Conservation (phyloP, 2,329 filamentous ascomycete genomes). For the Neofusicoccum ribis region DNA sequence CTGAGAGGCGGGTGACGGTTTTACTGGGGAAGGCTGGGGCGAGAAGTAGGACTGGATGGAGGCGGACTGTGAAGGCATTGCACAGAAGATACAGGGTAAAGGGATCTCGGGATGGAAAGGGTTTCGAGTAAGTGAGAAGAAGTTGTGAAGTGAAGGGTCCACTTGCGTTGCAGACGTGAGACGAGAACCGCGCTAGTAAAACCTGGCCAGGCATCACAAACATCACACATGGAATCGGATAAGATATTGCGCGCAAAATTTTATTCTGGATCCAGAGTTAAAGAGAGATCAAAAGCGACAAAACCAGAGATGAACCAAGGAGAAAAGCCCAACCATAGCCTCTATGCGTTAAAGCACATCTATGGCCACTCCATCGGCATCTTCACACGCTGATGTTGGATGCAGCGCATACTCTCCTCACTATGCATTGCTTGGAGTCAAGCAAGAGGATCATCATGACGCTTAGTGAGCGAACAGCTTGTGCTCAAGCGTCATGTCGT, state of each 20-base stretch:
- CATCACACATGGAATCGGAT: not conserved
- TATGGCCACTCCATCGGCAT: not conserved
- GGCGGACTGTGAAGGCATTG: slow-evolving; percentile 36
- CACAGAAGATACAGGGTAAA: not conserved
- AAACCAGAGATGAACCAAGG: slow-evolving; percentile 1
- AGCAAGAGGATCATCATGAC: not conserved
- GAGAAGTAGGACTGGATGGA: slow-evolving; percentile 49
- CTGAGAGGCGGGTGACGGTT: not conserved
- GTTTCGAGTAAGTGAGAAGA: no score
- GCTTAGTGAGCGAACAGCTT: slow-evolving; percentile 68
- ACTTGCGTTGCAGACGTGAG: not conserved
- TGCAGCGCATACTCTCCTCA: slow-evolving; percentile 3
- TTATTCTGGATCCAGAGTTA: not conserved
- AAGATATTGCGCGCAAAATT: not conserved
- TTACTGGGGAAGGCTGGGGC: slow-evolving; percentile 21
- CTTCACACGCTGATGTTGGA: slow-evolving; percentile 13
- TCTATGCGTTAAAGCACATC: slow-evolving; percentile 15
- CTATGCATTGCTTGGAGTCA: not conserved
- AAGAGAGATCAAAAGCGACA: not conserved
- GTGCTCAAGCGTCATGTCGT: slow-evolving; percentile 98
- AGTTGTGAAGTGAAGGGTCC: not conserved
- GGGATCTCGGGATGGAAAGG: not conserved
- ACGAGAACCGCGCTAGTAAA: not conserved
- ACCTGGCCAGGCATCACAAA: not conserved
- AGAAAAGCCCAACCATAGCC: not conserved